Conservation (phyloP, 805 yeast genomes). For the Kuraishia floccosa region DNA sequence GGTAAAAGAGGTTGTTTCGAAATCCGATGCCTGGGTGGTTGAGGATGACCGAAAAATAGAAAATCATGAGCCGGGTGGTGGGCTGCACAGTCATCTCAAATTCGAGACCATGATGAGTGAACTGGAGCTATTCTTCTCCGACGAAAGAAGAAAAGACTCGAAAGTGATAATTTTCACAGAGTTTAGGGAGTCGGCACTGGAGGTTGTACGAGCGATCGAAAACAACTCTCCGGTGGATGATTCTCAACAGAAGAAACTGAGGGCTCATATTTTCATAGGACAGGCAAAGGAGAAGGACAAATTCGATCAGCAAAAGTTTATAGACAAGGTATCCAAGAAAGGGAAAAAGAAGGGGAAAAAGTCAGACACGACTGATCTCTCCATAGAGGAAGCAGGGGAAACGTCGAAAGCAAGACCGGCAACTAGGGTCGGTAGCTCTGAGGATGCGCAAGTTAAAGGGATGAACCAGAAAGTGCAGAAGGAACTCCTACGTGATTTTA, state of each 20-base stretch:
- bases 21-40: slow-evolving; percentile 30
- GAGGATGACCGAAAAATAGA: slow-evolving; percentile 13
- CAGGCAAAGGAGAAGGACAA: slow-evolving; percentile 70
- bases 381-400: slow-evolving; percentile 18
- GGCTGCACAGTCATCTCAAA: slow-evolving; percentile 58
- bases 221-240: slow-evolving; percentile 13
- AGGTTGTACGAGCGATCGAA: slow-evolving; percentile 62
- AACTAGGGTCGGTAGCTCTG: slow-evolving; percentile 49
- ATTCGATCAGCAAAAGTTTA: slow-evolving; percentile 45
- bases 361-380: slow-evolving; percentile 10
- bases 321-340: slow-evolving; percentile 29
- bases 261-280: slow-evolving; percentile 87
- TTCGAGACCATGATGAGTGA: slow-evolving; percentile 47
- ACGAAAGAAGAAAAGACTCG: slow-evolving; percentile 33
- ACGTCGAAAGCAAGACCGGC: slow-evolving; percentile 14
- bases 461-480: slow-evolving; percentile 90
- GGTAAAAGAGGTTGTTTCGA: slow-evolving; percentile 29
- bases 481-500: slow-evolving; percentile 63
- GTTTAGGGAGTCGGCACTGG: slow-evolving; percentile 81
- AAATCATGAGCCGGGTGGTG: slow-evolving; percentile 11
- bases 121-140: slow-evolving; percentile 40
- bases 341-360: slow-evolving; percentile 25
- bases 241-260: slow-evolving; percentile 19
- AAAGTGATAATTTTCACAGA: slow-evolving; percentile 85
- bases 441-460: slow-evolving; percentile 67